Conservation (phyloP, 176 grass and related monocot species). For the Eragrostis nindensis region DNA sequence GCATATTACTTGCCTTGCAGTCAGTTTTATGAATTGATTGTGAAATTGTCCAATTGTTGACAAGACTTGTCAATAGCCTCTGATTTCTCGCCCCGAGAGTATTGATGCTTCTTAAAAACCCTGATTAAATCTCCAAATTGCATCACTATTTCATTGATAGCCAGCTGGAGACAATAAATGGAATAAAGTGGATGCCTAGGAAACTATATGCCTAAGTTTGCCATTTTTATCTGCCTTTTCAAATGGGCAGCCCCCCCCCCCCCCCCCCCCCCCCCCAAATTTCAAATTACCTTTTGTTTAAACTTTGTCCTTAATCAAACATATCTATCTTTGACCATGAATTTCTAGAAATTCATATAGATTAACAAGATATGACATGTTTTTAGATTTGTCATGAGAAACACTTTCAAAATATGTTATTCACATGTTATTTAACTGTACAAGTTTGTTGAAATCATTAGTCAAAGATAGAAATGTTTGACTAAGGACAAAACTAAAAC, state of each 20-base stretch:
- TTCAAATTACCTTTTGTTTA: too few relatives aligned
- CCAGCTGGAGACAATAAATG: background rate
- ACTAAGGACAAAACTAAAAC: too few relatives aligned
- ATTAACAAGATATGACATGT: too few relatives aligned
- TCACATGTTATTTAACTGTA: too few relatives aligned
- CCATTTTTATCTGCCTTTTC: background rate
- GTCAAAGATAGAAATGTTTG: too few relatives aligned
- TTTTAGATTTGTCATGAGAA: too few relatives aligned
- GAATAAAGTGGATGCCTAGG: constrained; percentile 1
- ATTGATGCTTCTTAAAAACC: constrained; percentile 7
- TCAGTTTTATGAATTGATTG: background rate
- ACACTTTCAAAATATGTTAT: too few relatives aligned
- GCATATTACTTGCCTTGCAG: constrained; percentile 9
- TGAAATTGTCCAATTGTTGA: background rate
- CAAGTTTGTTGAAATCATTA: too few relatives aligned
- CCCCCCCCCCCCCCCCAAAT: too few relatives aligned
- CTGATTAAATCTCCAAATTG: constrained; percentile 16
- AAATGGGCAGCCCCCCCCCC: background rate
- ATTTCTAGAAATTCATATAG: too few relatives aligned
- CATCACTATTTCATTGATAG: constrained; percentile 16
- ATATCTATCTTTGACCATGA: too few relatives aligned
- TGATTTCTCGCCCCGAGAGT: background rate
- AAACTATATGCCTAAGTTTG: background rate
- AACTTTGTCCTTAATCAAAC: too few relatives aligned
- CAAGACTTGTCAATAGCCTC: background rate